A percentile compares a stretch with the other conserved stretches of the same genome.
phyloP scores from a whole-genome alignment of 768 basidiomycete genomes.

The Royoungia palumana region DNA sequence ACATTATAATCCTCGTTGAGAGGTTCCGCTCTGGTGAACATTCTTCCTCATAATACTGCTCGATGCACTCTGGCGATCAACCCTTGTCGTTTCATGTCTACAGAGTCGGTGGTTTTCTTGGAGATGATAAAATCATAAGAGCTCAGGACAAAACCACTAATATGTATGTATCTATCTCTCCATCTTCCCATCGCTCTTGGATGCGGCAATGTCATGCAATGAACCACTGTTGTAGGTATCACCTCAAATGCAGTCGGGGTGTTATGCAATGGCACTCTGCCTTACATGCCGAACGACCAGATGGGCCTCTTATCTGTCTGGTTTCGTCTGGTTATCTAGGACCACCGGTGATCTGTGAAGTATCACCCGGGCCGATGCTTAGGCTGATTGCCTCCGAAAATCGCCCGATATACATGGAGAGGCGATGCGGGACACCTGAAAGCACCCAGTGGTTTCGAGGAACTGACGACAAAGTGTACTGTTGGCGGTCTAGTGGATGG shows the following conservation, averaged over 20 bases:
- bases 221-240: constrained; percentile 16
- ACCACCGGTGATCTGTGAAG: constrained; percentile 8
- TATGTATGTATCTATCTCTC: constrained; percentile 12
- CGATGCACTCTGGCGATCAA: constrained; percentile 4
- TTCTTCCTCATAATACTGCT: neutral
- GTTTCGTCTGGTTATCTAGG: constrained; percentile 22
- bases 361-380: constrained; percentile 1
- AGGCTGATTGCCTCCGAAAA: constrained; percentile 11
- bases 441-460: constrained; percentile 24
- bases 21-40: neutral
- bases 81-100: constrained; percentile 25
- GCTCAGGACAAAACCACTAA: constrained; percentile 22
- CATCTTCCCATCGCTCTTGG: neutral
- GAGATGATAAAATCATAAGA: constrained; percentile 24
- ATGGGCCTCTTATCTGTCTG: constrained; percentile 18
- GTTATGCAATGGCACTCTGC: constrained; percentile 18
- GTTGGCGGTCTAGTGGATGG: constrained; percentile 13
- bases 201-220: neutral
- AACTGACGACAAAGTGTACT: constrained; percentile 21
- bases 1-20: neutral
- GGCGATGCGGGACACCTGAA: constrained; percentile 7
- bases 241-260: constrained; percentile 16
- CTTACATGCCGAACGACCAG: constrained; percentile 17
- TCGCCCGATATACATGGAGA: constrained; percentile 7
- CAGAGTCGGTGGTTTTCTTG: constrained; percentile 22